These are phyloP conservation scores for Fraxinus dipetala DNA, from an alignment of 305 asterid genomes.

Conservation along the genomic window DNA sequence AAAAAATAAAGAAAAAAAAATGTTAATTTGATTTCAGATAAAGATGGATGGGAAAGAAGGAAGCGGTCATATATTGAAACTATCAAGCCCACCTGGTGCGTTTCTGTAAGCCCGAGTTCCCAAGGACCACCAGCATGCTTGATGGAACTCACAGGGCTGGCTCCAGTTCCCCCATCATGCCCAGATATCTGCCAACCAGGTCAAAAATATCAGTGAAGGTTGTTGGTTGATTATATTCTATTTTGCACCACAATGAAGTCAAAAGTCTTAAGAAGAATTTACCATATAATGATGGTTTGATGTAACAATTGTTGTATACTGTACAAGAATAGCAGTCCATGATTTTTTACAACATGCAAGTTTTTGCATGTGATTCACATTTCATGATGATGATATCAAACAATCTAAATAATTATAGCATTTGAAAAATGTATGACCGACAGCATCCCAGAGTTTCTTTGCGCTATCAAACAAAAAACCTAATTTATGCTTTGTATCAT, in stretches of 20 bases:
- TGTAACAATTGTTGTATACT: background rate
- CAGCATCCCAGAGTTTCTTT: background rate
- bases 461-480: background rate
- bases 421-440: background rate
- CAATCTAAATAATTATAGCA: background rate
- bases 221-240: background rate
- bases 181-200: conserved; percentile 76
- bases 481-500: background rate
- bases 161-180: conserved; percentile 99
- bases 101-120: conserved; percentile 98
- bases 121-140: conserved; percentile 99
- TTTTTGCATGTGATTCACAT: background rate
- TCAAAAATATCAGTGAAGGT: conserved; percentile 16
- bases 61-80: background rate
- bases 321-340: background rate
- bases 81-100: conserved; percentile 71
- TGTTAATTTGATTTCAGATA: background rate
- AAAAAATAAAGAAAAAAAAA: conserved; percentile 4
- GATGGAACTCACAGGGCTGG: conserved; percentile 98
- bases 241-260: background rate
- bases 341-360: background rate
- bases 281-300: background rate
- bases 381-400: conserved; percentile 1
- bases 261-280: background rate
- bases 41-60: background rate